Evolutionary conservation across 495 filamentous ascomycete genomes (phyloP).

Genomic region (Cenococcum geophilum): DNA sequence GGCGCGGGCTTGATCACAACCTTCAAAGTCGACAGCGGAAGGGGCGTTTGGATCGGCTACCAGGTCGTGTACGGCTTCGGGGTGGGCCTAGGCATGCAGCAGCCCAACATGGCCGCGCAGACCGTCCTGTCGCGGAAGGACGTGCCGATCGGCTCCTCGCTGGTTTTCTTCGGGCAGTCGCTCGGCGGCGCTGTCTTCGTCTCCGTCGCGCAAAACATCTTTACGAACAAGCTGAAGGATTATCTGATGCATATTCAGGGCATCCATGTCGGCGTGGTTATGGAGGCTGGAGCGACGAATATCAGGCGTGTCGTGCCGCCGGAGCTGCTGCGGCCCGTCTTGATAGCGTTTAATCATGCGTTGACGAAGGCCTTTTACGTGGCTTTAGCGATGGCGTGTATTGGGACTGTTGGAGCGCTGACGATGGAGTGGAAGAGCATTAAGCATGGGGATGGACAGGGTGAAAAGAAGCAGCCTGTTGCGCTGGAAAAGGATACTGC

Average conservation of each 20-base stretch:
- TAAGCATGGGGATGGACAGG: constrained; percentile 22
- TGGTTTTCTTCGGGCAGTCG: constrained; percentile 35
- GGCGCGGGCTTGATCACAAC: constrained; percentile 30
- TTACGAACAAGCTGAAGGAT: constrained; percentile 24
- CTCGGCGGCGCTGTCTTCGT: constrained; percentile 37
- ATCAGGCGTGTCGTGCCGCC: constrained; percentile 8
- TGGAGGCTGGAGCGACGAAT: constrained; percentile 16
- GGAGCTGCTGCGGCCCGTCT: constrained; percentile 3
- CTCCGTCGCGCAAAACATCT: constrained; percentile 36
- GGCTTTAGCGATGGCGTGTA: not conserved
- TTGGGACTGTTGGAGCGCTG: constrained; percentile 8
- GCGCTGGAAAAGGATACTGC: not conserved
- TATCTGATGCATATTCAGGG: constrained; percentile 48
- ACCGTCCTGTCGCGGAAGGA: constrained; percentile 23
- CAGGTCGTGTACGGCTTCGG: constrained; percentile 29
- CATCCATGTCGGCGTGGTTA: constrained; percentile 4
- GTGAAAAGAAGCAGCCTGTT: not conserved
- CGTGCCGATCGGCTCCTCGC: constrained; percentile 27
- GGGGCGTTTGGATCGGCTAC: constrained; percentile 26
- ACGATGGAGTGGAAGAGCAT: constrained; percentile 22
- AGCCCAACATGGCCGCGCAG: constrained; percentile 27
- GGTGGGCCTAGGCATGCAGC: constrained; percentile 28
- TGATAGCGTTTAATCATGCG: constrained; percentile 20
- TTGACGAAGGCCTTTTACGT: constrained; percentile 15
- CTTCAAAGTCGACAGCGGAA: constrained; percentile 9